Evolutionary conservation across 768 basidiomycete species (phyloP).

Genomic region (Boletus speciosus): DNA sequence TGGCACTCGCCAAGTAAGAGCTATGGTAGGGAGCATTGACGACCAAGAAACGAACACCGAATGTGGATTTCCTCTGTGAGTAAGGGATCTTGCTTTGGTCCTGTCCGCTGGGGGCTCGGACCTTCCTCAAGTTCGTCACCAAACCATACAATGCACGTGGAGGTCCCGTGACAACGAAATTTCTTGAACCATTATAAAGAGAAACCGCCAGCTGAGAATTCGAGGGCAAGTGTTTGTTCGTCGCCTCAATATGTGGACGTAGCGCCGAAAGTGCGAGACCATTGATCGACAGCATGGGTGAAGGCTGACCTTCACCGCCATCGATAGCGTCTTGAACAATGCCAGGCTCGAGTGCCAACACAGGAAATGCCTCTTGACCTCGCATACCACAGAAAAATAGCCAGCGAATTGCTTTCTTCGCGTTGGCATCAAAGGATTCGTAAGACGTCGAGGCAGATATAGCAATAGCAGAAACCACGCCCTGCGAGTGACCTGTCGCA

Average conservation of each 20-base stretch:
- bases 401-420: conserved; percentile 83
- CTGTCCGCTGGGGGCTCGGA: conserved; percentile 78
- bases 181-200: conserved; percentile 88
- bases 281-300: conserved; percentile 89
- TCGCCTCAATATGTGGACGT: conserved; percentile 76
- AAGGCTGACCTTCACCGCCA: conserved; percentile 89
- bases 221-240: conserved; percentile 78
- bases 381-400: conserved; percentile 92
- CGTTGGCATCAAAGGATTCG: conserved; percentile 71
- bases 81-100: conserved; percentile 95
- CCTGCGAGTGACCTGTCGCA: conserved; percentile 96
- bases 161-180: conserved; percentile 91
- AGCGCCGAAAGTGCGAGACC: conserved; percentile 77
- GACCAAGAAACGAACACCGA: conserved; percentile 90
- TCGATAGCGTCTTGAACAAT: conserved; percentile 86
- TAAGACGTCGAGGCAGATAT: conserved; percentile 77
- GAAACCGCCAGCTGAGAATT: conserved; percentile 82
- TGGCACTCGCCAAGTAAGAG: conserved; percentile 68
- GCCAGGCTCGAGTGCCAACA: conserved; percentile 82
- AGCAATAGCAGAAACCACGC: conserved; percentile 90
- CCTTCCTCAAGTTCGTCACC: conserved; percentile 85
- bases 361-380: conserved; percentile 92
- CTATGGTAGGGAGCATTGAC: conserved; percentile 97
- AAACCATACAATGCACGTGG: conserved; percentile 91
- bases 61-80: conserved; percentile 92